Conservation (phyloP, 78 protist genomes). For the Guillardia theta region DNA sequence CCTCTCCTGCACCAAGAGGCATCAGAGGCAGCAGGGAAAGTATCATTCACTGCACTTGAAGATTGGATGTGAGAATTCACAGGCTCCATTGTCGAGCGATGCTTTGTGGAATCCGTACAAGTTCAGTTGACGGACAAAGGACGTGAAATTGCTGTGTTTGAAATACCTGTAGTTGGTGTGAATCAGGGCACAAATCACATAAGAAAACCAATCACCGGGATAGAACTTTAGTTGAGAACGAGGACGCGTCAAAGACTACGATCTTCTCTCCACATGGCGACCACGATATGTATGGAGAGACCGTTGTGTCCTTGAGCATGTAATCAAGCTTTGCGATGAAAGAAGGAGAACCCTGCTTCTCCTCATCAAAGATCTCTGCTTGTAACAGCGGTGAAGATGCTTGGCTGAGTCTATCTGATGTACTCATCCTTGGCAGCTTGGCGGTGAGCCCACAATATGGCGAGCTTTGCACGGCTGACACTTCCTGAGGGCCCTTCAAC, state of each 20-base stretch:
- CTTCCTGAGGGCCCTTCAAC: too few species aligned
- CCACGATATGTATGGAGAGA: not conserved
- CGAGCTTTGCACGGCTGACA: too few species aligned
- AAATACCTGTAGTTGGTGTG: too few species aligned
- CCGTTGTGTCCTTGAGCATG: not conserved
- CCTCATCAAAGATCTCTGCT: too few species aligned
- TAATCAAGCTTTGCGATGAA: not conserved
- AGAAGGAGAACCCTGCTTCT: not conserved
- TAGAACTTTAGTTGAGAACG: not conserved
- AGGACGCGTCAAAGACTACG: not conserved
- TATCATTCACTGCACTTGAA: not conserved
- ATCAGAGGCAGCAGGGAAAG: too few species aligned
- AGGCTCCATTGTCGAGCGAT: not conserved
- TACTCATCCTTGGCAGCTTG: too few species aligned
- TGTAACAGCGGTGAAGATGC: too few species aligned
- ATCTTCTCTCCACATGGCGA: not conserved
- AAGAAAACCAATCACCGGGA: too few species aligned
- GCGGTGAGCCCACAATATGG: too few species aligned
- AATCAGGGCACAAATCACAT: too few species aligned
- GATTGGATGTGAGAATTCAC: constrained; percentile 16
- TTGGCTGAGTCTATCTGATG: too few species aligned
- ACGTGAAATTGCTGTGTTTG: constrained; percentile 30
- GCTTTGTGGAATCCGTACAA: constrained; percentile 15
- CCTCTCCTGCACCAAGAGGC: not conserved
- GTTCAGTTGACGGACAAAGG: not conserved